A percentile compares a stretch with the other conserved stretches of the same genome.
phyloP scores from a whole-genome alignment of 2,329 filamentous ascomycete genomes.

The Gnomoniopsis smithogilvyi region DNA sequence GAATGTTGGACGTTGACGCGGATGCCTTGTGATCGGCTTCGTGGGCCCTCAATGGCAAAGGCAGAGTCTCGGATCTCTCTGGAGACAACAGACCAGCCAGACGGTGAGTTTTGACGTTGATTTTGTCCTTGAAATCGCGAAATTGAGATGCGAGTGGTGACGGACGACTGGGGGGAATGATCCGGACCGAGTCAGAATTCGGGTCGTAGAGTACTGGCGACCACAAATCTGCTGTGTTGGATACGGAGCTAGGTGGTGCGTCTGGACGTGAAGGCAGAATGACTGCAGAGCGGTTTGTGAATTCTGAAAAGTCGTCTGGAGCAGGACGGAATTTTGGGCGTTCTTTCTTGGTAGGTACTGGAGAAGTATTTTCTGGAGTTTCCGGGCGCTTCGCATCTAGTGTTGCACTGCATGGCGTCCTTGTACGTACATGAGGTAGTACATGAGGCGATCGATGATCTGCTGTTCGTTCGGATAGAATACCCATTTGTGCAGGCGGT shows the following conservation, averaged over 20 bases:
- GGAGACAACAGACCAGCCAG: background rate
- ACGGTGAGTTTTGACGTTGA: background rate
- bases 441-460: constrained; percentile 2
- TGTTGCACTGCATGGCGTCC: constrained; percentile 4
- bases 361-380: background rate
- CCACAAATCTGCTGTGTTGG: background rate
- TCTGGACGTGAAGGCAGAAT: constrained; percentile 12
- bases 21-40: background rate
- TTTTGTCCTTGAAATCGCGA: background rate
- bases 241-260: background rate
- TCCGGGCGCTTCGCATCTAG: constrained; percentile 1
- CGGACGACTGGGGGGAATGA: constrained; percentile 6
- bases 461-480: background rate
- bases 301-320: constrained; percentile 10
- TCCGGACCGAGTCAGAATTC: constrained; percentile 6
- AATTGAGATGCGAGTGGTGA: background rate
- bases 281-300: constrained; percentile 12
- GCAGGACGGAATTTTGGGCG: constrained; percentile 7
- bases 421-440: constrained; percentile 10
- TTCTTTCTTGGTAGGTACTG: background rate
- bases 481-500: constrained; percentile 13
- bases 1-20: background rate
- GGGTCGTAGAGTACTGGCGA: constrained; percentile 14
- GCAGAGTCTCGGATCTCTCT: constrained; percentile 1
- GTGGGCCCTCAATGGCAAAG: constrained; percentile 5